Evolutionary conservation across 495 filamentous ascomycete species (phyloP).

Genomic region (Neurospora sp.): DNA sequence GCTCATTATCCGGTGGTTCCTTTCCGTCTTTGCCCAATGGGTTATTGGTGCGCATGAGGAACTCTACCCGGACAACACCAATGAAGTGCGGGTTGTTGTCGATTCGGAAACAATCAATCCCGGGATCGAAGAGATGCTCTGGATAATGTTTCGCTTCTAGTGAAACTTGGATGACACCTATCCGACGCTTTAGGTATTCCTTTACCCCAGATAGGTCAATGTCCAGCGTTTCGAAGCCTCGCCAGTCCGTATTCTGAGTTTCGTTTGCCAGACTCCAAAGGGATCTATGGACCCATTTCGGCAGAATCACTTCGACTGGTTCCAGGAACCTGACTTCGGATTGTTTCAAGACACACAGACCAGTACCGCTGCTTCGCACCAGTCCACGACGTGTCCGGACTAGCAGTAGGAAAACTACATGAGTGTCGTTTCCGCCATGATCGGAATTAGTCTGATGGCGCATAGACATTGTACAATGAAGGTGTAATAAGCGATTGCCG

Average conservation of each 20-base stretch:
- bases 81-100: neutral
- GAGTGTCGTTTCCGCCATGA: neutral
- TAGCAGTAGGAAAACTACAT: neutral
- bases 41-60: neutral
- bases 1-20: neutral
- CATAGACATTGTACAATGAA: neutral
- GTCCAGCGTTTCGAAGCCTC: neutral
- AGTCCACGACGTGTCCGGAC: neutral
- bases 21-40: neutral
- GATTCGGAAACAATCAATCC: neutral
- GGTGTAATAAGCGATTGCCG: neutral
- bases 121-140: neutral
- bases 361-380: neutral
- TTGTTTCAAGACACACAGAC: neutral
- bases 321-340: neutral
- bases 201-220: neutral
- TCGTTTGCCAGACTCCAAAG: too few species aligned
- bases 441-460: neutral
- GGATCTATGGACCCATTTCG: too few species aligned
- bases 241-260: neutral
- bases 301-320: neutral
- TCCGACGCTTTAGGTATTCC: too few species aligned
- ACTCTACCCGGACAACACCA: neutral
- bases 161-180: too few species aligned
- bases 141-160: neutral